Conservation (phyloP, 2,329 filamentous ascomycete genomes). For the Aspergillus persii region DNA sequence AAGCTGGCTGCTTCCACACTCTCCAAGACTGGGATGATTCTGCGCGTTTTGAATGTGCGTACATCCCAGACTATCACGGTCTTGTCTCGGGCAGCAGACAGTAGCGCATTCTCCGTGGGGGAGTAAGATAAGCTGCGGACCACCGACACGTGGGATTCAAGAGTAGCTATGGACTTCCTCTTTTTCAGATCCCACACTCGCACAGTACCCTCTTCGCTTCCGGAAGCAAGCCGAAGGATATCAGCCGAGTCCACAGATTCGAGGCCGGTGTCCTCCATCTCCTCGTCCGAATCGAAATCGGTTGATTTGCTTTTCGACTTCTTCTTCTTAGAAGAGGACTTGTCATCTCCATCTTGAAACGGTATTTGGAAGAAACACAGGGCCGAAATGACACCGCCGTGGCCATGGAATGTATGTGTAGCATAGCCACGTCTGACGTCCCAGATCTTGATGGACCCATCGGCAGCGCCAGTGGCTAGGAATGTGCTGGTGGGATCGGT, state of each 20-base stretch:
- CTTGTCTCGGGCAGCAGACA: conserved; percentile 88
- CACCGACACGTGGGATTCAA: conserved; percentile 93
- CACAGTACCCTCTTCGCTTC: conserved; percentile 90
- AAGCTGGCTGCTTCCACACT: conserved; percentile 83
- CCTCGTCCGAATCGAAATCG: conserved; percentile 39
- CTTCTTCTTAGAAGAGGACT: conserved; percentile 43
- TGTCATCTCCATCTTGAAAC: conserved; percentile 39
- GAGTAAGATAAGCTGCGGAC: conserved; percentile 87
- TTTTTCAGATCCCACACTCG: conserved; percentile 89
- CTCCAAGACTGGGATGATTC: conserved; percentile 80
- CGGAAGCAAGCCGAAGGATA: conserved; percentile 80
- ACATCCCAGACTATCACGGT: conserved; percentile 91
- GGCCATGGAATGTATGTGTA: conserved; percentile 92
- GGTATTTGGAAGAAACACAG: conserved; percentile 85
- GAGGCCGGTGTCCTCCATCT: conserved; percentile 43
- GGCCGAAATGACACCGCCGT: conserved; percentile 86
- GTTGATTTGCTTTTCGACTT: conserved; percentile 40
- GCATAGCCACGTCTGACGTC: conserved; percentile 86
- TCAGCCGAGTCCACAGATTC: conserved; percentile 47
- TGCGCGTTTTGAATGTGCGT: conserved; percentile 76
- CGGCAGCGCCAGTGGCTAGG: conserved; percentile 86
- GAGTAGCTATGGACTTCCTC: conserved; percentile 69
- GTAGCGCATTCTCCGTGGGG: conserved; percentile 66
- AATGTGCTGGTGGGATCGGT: conserved; percentile 86
- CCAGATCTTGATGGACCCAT: conserved; percentile 95